Base-by-base conservation (phyloP, 2,329 filamentous ascomycete species). In the Apiospora kogelbergensis region DNA sequence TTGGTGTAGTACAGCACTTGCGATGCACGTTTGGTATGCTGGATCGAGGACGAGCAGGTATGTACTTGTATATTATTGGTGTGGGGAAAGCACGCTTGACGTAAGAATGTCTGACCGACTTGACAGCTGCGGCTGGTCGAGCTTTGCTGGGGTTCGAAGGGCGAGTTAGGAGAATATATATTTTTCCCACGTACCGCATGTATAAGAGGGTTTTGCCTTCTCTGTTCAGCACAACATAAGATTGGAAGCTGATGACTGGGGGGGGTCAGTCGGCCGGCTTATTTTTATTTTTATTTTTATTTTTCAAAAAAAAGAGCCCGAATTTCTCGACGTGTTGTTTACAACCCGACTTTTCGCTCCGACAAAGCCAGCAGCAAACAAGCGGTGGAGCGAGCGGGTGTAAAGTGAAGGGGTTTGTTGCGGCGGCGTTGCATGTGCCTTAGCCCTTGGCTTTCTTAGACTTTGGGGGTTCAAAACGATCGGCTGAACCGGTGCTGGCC, bases 281-380 rank as follows among this genome's bases (percentile, higher is more conserved):
- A 20, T 57, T 57, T 48, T 53, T 53, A 26, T 30, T 5, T 45
- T 45, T 44, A 6, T 44, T 45, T n/a, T 40, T 48, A 24, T 24
- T 11, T n/a, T n/a, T n/a, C n/a, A n/a, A n/a, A n/a, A n/a, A 10
- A 5, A 60, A 30, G 53, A 22, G 53, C 30, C 53, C 17, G 15
- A 13, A 60, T n/a, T 60, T 60, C 30, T 60, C 53, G 53, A 37
- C 53, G 53, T 60, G 53, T 60, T 60, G 53, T 60, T 60, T 60
- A 60, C 53, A 57, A 33, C 24, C 48, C 48, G 48, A 30, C 40
- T 30, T 57, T 33, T 15, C 48, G 48, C 48, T 33, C 48, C 48
- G 48, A 33, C 48, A 33, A 57, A 30, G 46, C 46, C 46, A 46
- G 10, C 46, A 57, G 48, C 48, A 33, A 60, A 60, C 37, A 60